Base-by-base conservation (phyloP, 106 monocot species). In the Cymbidium sinense region DNA sequence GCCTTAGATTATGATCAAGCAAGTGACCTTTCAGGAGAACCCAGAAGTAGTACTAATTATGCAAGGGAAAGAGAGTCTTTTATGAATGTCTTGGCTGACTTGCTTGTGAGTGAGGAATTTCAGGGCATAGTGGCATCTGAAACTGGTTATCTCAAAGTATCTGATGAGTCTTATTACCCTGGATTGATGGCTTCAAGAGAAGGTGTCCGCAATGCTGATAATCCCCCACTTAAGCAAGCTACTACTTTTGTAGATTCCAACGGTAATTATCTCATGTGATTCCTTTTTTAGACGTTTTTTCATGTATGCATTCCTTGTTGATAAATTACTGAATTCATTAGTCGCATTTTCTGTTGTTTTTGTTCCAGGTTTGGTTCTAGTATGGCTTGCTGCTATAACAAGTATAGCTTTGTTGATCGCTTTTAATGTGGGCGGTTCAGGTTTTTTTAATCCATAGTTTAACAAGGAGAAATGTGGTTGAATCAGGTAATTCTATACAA, bases 41-140 rank as follows among this genome's bases (percentile, higher is more conserved):
- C 69, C 50, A 43, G 67, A 75, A 77, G 31, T 61, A 51, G 36
- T 28, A 73, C 70, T 21, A 19, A 70, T 23, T 23, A 13, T 74
- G 80, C 50, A 79, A 89, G 70, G 78, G 91, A 90, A 65, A 87
- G 84, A 77, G 96, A 94, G 62, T 86, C 96, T 33, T 94, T 96
- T 80, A 92, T 96, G 90, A 86, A 94, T 80, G 77, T 87, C 37
- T 51, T 94, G 65, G 88, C 89, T 52, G 93, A 91, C 35, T 86
- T 94, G 85, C 91, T 98, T 81, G 85, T 98, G 5, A 98, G 96
- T 78, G 96, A 98, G 79, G 94, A 98, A 84, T 98, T 98, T 81
- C 94, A 87, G 84, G 96, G 96, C 64, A 98, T 98, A 34, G 90
- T 98, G 78, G 77, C 95, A 69, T 94, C 96, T 73, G 96, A 98